Conservation (phyloP, 305 asterid genomes). For the Plantago rigida region DNA sequence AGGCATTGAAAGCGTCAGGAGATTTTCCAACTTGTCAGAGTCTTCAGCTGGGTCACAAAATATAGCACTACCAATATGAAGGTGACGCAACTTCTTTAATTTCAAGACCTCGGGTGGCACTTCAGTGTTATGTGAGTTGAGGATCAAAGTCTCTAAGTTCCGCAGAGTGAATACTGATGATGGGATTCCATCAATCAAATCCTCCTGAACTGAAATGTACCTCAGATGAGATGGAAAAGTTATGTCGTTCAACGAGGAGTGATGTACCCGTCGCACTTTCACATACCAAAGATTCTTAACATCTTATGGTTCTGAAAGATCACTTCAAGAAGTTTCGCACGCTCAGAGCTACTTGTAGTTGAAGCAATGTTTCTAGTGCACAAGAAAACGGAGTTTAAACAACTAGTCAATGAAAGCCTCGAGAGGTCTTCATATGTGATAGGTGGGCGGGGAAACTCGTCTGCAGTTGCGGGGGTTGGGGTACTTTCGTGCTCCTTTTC, state of each 20-base stretch:
- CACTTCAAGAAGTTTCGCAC: not conserved
- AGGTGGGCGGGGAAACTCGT: not conserved
- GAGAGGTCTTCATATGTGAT: not conserved
- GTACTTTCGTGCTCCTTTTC: too few relatives aligned
- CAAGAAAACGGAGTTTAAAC: not conserved
- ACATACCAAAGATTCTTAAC: not conserved
- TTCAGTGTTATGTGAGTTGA: not conserved
- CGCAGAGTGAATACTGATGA: not conserved
- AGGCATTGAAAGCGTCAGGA: not conserved
- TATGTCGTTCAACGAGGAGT: not conserved
- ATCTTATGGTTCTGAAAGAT: slow-evolving; percentile 2
- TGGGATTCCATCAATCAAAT: not conserved
- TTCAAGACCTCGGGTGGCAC: not conserved
- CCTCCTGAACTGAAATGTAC: not conserved
- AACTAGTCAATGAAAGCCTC: not conserved
- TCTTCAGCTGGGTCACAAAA: not conserved
- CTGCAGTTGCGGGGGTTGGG: not conserved
- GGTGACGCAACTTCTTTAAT: not conserved
- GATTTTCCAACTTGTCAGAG: not conserved
- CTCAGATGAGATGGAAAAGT: slow-evolving; percentile 4
- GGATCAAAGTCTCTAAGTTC: slow-evolving; percentile 13
- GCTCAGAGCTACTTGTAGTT: too few relatives aligned
- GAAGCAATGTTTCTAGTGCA: too few relatives aligned
- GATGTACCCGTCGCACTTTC: too few relatives aligned
- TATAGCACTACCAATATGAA: not conserved